Evolutionary conservation across 805 yeast genomes (phyloP).

Genomic region (Cephaloascus fragrans): DNA sequence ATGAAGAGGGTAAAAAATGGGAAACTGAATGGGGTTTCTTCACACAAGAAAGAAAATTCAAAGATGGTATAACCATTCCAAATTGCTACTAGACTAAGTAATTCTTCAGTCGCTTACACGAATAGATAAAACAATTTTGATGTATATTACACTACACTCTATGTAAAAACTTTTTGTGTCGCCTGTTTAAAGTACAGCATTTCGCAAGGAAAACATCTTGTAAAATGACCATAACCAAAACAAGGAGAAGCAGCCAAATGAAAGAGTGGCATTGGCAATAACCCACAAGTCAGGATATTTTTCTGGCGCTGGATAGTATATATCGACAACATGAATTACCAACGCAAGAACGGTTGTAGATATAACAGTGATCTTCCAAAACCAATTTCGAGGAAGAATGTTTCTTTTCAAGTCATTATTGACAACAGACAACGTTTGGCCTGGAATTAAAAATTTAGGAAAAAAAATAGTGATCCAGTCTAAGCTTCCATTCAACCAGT

Average conservation of each 20-base stretch:
- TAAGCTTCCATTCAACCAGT: constrained; percentile 70
- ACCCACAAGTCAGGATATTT: constrained; percentile 82
- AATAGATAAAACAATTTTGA: not conserved
- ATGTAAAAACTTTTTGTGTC: too few species aligned
- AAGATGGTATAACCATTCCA: constrained; percentile 33
- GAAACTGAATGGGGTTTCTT: constrained; percentile 70
- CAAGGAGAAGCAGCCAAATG: constrained; percentile 64
- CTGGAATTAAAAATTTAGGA: constrained; percentile 31
- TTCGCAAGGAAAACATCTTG: constrained; percentile 20
- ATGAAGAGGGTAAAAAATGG: constrained; percentile 41
- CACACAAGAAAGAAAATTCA: constrained; percentile 34
- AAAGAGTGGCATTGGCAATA: constrained; percentile 58
- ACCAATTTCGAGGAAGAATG: constrained; percentile 36
- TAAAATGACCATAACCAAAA: constrained; percentile 81
- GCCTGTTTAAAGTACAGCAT: not conserved
- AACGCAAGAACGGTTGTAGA: constrained; percentile 43
- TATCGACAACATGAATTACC: constrained; percentile 46
- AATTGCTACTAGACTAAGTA: constrained; percentile 13
- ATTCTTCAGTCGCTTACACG: too few species aligned
- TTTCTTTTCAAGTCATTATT: constrained; percentile 22
- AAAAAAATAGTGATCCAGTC: constrained; percentile 39
- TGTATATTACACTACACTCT: not conserved
- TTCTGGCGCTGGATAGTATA: constrained; percentile 38
- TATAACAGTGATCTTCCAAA: constrained; percentile 42
- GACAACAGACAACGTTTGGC: constrained; percentile 27